Base-by-base conservation (phyloP, 2,329 filamentous ascomycete species). In the Leptosphaerulina australis region DNA sequence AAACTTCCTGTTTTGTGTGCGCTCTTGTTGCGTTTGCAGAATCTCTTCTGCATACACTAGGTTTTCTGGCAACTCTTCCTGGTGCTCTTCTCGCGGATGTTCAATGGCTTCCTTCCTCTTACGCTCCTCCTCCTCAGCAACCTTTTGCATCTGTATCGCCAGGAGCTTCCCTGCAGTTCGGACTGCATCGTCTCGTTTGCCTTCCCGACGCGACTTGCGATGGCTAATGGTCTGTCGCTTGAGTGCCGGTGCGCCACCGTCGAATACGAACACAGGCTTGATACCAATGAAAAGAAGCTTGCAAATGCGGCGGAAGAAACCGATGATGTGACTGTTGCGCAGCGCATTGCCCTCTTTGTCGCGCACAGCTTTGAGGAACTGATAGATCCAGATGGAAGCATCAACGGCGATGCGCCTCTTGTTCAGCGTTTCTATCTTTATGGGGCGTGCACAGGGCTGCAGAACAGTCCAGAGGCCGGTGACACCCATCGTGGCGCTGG, bases 351-450 rank as follows among this genome's bases (percentile, higher is more conserved):
- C 94, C 75, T 99, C 94, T 68, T 97, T 97, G 76, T 99, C 94
- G 64, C 94, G 92, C 9, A 99, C 94, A 8, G 95, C 94, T 77
- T 99, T 99, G 64, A 99, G 85, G 68, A 99, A 99, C 70, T 99
- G 94, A 80, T 99, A 99, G 64, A 99, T 97, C 94, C 94, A 99
- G 71, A 99, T 99, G 10, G 92, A 97, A 50, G 95, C 94, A 76
- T 99, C 94, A 60, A 99, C 91, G 36, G 94, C 95, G 39, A 99
- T 88, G 12, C 94, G 91, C 76, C 96, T 97, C 63, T 89, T 90
- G 73, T 97, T 97, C 53, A 99, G 85, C 11, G 93, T 96, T 64
- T 95, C 92, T 64, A 99, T 88, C 74, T 96, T 97, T 56, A 95
- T 96, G 15, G 94, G 95, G 28, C 94, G 88, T 37, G 94, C 94